These are phyloP conservation scores for Cyberlindnera americana DNA, from an alignment of 805 yeast genomes.

Conservation along the genomic window DNA sequence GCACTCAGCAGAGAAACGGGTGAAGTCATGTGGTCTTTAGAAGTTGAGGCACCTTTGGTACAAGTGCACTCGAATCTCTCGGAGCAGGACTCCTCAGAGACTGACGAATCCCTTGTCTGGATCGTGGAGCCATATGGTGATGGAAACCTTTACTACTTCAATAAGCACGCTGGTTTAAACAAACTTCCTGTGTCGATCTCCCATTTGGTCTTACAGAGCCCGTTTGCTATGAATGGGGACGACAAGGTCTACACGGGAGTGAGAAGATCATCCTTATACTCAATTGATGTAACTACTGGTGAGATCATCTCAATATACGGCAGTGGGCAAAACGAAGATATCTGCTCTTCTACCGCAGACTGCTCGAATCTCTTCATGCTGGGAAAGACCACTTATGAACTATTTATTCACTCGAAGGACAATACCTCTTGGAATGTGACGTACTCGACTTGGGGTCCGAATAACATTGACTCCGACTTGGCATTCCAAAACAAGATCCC, in stretches of 20 bases:
- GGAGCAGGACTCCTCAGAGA: slow-evolving; percentile 7
- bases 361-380: slow-evolving; percentile 44
- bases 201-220: slow-evolving; percentile 76
- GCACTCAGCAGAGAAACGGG: slow-evolving; percentile 79
- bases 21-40: slow-evolving; percentile 68
- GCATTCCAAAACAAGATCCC: slow-evolving; percentile 50
- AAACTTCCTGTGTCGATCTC: slow-evolving; percentile 78
- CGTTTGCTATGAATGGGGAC: slow-evolving; percentile 67
- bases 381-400: slow-evolving; percentile 70
- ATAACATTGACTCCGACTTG: slow-evolving; percentile 62
- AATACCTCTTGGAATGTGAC: slow-evolving; percentile 81
- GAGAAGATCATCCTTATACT: slow-evolving; percentile 68
- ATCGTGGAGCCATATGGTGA: slow-evolving; percentile 88
- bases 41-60: slow-evolving; percentile 62
- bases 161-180: slow-evolving; percentile 68
- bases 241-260: slow-evolving; percentile 89
- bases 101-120: slow-evolving; percentile 52
- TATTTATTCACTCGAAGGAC: slow-evolving; percentile 71
- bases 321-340: slow-evolving; percentile 17
- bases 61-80: slow-evolving; percentile 29
- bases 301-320: slow-evolving; percentile 70
- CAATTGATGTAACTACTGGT: slow-evolving; percentile 73
- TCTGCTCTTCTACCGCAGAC: slow-evolving; percentile 15
- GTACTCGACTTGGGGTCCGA: slow-evolving; percentile 89
- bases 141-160: slow-evolving; percentile 80